Base-by-base conservation (phyloP, 441 rosid genomes). In the Capsella rubella region DNA sequence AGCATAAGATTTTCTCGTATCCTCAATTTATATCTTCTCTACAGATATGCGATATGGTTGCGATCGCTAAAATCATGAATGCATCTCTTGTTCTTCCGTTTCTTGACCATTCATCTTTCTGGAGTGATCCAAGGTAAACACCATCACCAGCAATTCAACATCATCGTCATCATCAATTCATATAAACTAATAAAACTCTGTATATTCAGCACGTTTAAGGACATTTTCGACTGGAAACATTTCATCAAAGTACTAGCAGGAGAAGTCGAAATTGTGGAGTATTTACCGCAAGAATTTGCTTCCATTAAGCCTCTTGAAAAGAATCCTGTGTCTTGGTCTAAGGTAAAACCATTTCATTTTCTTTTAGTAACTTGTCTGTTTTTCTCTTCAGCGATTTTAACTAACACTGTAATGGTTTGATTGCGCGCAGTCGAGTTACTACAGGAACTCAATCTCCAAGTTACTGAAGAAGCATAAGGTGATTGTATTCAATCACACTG, bases 21-120 rank as follows among this genome's bases (percentile, higher is more conserved):
- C 66, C 60, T 67, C 39, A 66, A 29, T 12, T 60, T 12, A 9
- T 6, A 37, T 39, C 35, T 28, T 34, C 11, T 18, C 51, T 27
- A 74, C 85, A 90, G 92, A 87, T 90, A 54, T 84, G 89, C 34
- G 92, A 85, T 49, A 84, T 89, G 86, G 94, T 87, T 53, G 94
- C 90, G 14, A 81, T 87, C 29, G 87, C 92, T 5, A 86, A 87
- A 76, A 62, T 90, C 46, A 86, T 89, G 90, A 91, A 91, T 29
- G 91, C 89, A 28, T 81, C 81, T 57, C 76, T 91, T 67, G 91
- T 89, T 66, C 83, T 87, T 53, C 94, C 94, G 16, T 83, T 82
- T 29, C 77, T 91, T 35, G 97, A 91, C 64, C 87, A 91, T 55
- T 59, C 73, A 53, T 91, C 97, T 45, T 91, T 82, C 75, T 91